phyloP scores from a whole-genome alignment of 2,329 filamentous ascomycete species.

The Keithomyces neogunnii region DNA sequence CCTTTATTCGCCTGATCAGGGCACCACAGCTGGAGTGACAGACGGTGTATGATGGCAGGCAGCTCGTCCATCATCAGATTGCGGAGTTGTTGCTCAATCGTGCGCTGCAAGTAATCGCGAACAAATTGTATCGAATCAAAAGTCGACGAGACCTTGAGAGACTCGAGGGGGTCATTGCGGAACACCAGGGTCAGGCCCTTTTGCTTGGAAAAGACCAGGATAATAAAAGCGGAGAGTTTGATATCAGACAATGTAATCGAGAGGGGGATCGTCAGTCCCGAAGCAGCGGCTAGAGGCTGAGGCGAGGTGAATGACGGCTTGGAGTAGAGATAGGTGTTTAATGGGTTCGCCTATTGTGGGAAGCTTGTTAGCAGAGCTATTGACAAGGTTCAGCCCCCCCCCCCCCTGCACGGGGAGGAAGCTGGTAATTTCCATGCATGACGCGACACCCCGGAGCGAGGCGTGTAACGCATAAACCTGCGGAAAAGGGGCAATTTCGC shows the following conservation, averaged over 20 bases:
- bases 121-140: conserved; percentile 99
- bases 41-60: conserved; percentile 87
- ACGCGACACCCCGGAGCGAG: conserved; percentile 1
- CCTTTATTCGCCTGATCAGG: conserved; percentile 61
- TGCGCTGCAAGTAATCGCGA: conserved; percentile 90
- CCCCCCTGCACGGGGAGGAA: background rate
- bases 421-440: conserved; percentile 1
- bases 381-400: background rate
- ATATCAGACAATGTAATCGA: conserved; percentile 96
- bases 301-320: conserved; percentile 91
- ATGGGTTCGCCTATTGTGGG: conserved; percentile 67
- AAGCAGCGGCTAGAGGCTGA: conserved; percentile 81
- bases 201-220: conserved; percentile 93
- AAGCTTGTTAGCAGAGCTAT: conserved; percentile 2
- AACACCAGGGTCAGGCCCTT: conserved; percentile 96
- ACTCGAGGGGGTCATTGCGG: conserved; percentile 94
- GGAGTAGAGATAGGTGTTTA: conserved; percentile 91
- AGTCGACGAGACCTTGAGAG: conserved; percentile 94
- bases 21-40: conserved; percentile 84
- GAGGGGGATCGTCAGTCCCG: conserved; percentile 90
- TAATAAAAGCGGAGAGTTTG: conserved; percentile 92
- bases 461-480: background rate
- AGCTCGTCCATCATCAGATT: conserved; percentile 97
- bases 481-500: background rate
- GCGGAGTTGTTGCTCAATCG: conserved; percentile 87